phyloP scores from a whole-genome alignment of 345 rosid genomes.

The Chamaenerion angustifolium region DNA sequence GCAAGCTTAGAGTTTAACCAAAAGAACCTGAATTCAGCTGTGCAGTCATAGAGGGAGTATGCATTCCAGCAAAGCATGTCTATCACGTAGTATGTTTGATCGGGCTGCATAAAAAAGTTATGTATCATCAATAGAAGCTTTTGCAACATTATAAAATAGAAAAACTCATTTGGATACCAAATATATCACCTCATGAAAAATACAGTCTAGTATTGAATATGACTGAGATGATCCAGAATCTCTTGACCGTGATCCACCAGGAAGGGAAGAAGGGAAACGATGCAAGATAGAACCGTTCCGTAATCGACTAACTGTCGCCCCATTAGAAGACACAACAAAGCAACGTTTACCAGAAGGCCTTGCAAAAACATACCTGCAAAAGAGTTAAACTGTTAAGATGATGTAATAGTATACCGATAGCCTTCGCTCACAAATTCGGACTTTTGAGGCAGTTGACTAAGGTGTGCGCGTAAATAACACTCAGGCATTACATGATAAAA shows the following conservation, averaged over 20 bases:
- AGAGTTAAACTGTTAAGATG: no score
- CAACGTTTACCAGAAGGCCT: constrained; percentile 90
- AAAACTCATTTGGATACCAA: background rate
- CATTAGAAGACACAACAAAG: constrained; percentile 72
- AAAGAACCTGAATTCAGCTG: constrained; percentile 84
- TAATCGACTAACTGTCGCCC: constrained; percentile 63
- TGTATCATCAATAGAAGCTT: constrained; percentile 1
- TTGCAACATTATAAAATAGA: background rate
- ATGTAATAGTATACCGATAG: no score
- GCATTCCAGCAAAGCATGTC: constrained; percentile 95
- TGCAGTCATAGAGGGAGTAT: constrained; percentile 76
- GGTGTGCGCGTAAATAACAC: no score
- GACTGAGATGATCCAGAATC: constrained; percentile 63
- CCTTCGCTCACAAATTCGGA: no score
- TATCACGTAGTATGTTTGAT: constrained; percentile 85
- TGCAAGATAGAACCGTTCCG: constrained; percentile 69
- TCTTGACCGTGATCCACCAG: constrained; percentile 61
- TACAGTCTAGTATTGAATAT: constrained; percentile 80
- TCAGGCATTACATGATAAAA: no score
- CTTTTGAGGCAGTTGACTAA: no score
- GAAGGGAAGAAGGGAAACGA: constrained; percentile 74
- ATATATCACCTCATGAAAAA: constrained; percentile 70
- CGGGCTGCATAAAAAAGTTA: constrained; percentile 28
- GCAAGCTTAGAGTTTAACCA: constrained; percentile 85
- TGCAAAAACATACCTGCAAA: constrained; percentile 55